Conservation (phyloP, 441 rosid genomes). For the Viola pubescens region DNA sequence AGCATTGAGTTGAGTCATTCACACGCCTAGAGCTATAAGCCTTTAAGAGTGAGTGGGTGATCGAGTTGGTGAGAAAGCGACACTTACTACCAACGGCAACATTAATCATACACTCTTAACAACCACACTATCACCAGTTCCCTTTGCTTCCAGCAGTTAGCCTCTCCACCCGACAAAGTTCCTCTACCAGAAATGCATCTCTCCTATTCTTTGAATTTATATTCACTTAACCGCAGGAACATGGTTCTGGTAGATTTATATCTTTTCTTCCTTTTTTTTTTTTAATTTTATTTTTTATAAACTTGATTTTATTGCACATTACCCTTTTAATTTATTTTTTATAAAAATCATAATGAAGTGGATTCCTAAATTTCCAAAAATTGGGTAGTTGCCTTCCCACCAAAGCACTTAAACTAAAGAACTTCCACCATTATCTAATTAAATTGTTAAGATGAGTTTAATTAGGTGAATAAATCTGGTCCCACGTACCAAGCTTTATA, state of each 20-base stretch:
- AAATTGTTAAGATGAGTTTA: neutral
- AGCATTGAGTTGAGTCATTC: constrained; percentile 22
- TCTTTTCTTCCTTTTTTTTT: too few species aligned
- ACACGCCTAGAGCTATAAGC: constrained; percentile 21
- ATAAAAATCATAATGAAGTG: too few species aligned
- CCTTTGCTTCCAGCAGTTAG: constrained; percentile 13
- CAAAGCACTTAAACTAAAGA: neutral
- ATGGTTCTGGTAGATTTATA: too few species aligned
- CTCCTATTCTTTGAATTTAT: too few species aligned
- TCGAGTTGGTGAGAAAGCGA: neutral
- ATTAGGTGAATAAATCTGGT: neutral
- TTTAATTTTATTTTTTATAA: too few species aligned
- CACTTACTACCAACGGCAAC: constrained; percentile 9
- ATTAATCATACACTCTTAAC: constrained; percentile 24
- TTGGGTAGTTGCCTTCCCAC: neutral
- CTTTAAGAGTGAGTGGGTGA: neutral
- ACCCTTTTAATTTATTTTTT: too few species aligned
- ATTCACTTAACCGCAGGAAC: too few species aligned
- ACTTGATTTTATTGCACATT: too few species aligned
- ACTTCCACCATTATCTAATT: neutral
- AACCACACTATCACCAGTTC: constrained; percentile 1
- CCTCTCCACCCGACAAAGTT: constrained; percentile 8
- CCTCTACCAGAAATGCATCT: constrained; percentile 11
- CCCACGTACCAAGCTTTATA: neutral
- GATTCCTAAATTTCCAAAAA: too few species aligned